phyloP scores from a whole-genome alignment of 345 rosid species.

The Schrenkiella parvula region DNA sequence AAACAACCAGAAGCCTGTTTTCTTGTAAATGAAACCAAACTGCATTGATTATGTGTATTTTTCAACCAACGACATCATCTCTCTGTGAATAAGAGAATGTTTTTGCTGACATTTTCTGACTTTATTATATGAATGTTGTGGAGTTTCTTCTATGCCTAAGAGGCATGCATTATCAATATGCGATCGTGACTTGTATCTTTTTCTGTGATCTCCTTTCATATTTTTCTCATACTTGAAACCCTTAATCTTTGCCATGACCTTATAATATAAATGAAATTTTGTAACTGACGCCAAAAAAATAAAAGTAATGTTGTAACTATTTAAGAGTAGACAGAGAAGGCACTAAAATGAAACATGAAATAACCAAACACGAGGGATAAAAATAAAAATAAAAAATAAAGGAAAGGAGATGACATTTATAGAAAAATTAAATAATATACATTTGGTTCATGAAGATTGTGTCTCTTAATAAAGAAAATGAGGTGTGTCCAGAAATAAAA shows the following conservation, averaged over 20 bases:
- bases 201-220: neutral
- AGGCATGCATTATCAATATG: neutral
- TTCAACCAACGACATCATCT: conserved; percentile 20
- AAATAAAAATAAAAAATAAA: neutral
- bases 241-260: no score
- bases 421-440: neutral
- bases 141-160: neutral
- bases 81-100: conserved; percentile 39
- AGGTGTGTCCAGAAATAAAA: neutral
- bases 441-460: conserved; percentile 1
- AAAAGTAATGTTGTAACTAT: neutral
- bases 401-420: neutral
- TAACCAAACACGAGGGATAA: neutral
- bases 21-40: conserved; percentile 19
- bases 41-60: conserved; percentile 2
- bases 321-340: neutral
- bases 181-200: neutral
- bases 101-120: conserved; percentile 34
- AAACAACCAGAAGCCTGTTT: neutral
- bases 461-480: conserved; percentile 6
- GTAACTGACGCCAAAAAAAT: neutral
- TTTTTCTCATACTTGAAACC: neutral
- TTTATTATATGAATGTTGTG: conserved; percentile 26
- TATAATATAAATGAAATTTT: neutral
- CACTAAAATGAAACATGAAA: neutral